Conservation (phyloP, 139 green algal genomes). For the Chlorella vulgaris region DNA sequence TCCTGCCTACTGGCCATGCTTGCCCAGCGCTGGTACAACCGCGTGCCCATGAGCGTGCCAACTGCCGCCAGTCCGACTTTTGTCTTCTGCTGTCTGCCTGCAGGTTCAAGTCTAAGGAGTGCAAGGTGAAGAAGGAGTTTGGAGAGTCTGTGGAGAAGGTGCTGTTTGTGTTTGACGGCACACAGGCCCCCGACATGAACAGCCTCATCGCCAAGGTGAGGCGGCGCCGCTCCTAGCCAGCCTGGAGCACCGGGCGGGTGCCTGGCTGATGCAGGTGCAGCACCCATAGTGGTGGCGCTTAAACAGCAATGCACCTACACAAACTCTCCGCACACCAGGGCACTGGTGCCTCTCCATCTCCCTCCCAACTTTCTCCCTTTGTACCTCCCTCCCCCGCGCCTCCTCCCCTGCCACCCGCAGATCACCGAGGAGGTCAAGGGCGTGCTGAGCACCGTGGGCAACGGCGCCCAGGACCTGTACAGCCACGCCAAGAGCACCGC, state of each 20-base stretch:
- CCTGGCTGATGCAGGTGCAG: too few species aligned
- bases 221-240: background rate
- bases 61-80: too few species aligned
- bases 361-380: background rate
- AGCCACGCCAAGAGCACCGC: background rate
- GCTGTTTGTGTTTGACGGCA: conserved; percentile 48
- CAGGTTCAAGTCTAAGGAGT: conserved; percentile 41
- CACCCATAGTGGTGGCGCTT: too few species aligned
- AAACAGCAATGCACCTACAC: too few species aligned
- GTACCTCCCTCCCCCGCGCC: background rate
- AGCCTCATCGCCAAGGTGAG: conserved; percentile 18
- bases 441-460: conserved; percentile 19
- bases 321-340: too few species aligned
- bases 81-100: background rate
- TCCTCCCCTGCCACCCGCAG: background rate
- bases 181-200: conserved; percentile 1
- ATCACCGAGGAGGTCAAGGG: conserved; percentile 27
- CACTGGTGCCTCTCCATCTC: too few species aligned
- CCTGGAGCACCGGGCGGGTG: too few species aligned
- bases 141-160: conserved; percentile 36
- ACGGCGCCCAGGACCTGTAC: background rate
- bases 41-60: too few species aligned
- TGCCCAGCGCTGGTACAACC: too few species aligned
- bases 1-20: too few species aligned
- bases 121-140: conserved; percentile 44